These are phyloP conservation scores for Sophora flavescens DNA, from an alignment of 306 rosid species.

Conservation along the genomic window DNA sequence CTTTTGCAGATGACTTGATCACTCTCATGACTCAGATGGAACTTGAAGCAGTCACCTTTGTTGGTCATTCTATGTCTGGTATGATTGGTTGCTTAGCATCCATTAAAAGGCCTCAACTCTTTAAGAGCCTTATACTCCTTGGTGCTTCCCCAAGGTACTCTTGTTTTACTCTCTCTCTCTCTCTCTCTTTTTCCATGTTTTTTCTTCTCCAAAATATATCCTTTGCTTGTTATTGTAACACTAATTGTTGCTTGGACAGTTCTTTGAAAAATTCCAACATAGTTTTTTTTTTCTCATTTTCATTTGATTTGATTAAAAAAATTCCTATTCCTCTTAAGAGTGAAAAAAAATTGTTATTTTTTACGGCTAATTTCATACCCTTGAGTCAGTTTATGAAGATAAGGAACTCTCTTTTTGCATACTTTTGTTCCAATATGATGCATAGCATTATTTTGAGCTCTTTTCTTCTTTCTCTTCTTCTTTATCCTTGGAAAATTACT, in stretches of 20 bases:
- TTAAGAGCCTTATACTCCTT: constrained; percentile 72
- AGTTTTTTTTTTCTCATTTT: not conserved
- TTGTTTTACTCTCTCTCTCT: not conserved
- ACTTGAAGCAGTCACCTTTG: constrained; percentile 57
- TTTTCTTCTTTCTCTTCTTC: not conserved
- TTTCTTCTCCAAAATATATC: not conserved
- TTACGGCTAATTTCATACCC: not conserved
- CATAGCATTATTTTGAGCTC: not conserved
- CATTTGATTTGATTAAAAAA: not conserved
- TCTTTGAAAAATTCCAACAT: not conserved
- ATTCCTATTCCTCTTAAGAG: not conserved
- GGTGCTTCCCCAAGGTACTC: constrained; percentile 88
- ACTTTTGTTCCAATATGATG: not conserved
- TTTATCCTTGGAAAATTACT: not conserved
- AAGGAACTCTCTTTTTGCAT: not conserved
- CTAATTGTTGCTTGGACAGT: constrained; percentile 10
- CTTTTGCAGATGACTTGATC: constrained; percentile 72
- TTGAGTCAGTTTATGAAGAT: not conserved
- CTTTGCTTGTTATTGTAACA: not conserved
- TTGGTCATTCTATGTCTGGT: constrained; percentile 97
- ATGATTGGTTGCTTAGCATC: constrained; percentile 95
- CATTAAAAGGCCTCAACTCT: constrained; percentile 76
- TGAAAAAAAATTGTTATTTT: not conserved
- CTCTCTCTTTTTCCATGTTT: too few species aligned
- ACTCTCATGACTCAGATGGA: constrained; percentile 60